Percentiles rank a stretch among this genome's conserved stretches.
phyloP scores from a whole-genome alignment of 176 grass and related monocot species.

The Dactylis glomerata region DNA sequence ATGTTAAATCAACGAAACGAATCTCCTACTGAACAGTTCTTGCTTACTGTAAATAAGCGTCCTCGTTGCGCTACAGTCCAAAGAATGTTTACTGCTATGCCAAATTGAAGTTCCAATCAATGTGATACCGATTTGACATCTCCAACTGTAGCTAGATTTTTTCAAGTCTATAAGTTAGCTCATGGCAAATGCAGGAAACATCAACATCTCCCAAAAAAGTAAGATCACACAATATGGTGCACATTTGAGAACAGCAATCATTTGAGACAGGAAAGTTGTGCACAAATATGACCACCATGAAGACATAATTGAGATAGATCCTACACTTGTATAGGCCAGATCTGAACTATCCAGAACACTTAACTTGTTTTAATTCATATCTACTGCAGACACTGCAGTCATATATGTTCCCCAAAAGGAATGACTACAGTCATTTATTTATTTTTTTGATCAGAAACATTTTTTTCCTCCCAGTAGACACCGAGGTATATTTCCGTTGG shows the following conservation, averaged over 20 bases:
- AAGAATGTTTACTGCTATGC: neutral
- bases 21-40: conserved; percentile 17
- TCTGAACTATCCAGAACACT: conserved; percentile 18
- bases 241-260: conserved; percentile 39
- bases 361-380: conserved; percentile 13
- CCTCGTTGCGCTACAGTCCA: neutral
- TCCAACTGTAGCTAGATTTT: conserved; percentile 9
- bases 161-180: conserved; percentile 1
- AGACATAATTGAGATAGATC: conserved; percentile 40
- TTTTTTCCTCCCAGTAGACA: conserved; percentile 6
- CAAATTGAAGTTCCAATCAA: conserved; percentile 24
- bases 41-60: neutral
- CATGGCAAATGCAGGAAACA: conserved; percentile 30
- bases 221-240: conserved; percentile 9
- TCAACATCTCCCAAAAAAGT: conserved; percentile 13
- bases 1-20: neutral
- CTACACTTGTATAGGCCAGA: conserved; percentile 12
- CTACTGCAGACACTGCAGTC: conserved; percentile 28
- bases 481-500: neutral
- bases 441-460: neutral
- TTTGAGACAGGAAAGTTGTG: conserved; percentile 23
- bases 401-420: neutral
- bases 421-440: neutral
- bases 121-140: conserved; percentile 4
- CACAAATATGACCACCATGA: conserved; percentile 19